Evolutionary conservation across 768 basidiomycete species (phyloP), one percentile per base, ranked within the genome.

Genomic region (Trametes sanguinea): DNA sequence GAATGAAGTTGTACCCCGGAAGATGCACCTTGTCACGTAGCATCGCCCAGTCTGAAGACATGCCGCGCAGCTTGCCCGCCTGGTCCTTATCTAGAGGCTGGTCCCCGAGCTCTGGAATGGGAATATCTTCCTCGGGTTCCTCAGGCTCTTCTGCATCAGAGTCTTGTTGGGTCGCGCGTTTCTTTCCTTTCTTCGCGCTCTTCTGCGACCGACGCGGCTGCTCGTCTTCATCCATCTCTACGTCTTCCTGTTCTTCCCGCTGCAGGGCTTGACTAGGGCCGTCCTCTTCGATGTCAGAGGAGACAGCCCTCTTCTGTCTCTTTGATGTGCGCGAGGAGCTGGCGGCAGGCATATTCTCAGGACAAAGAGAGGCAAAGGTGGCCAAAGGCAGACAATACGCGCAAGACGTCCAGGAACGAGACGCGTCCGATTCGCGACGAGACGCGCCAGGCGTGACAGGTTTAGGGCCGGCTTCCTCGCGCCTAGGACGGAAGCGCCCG

Each of bases 81-180:
- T 89, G 84, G 9, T 76, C 75, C 67, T 74, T 81, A 56, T 80
- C 77, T 53, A 94, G 73, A 16, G 92, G 89, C 62, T 90, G 88
- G 72, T 91, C 82, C 6, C 68, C 74, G 63, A 92, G 86, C 69
- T 79, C 75, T 30, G 86, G 80, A 62, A 74, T 73, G 39, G 79
- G 81, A 11, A 60, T 37, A 50, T 84, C 81, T 0, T 82, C 80
- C 13, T 63, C 66, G 1, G 50, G 59, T 11, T 60, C 64, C 3
- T 64, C 64, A 0, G 60, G 61, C 4, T 69, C 71, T 3, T 73
- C 74, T 33, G 78, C 80, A 1, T 81, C 80, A 0, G 80, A 80
- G 4, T 68, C 72, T 2, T 70, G 76, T 16, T 67, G 69, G 72
- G 57, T 74, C 65, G 54, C 70, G 32, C 63, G 65, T 60, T 68